Conservation (phyloP, 441 rosid genomes). For the Mallotus repandus region DNA sequence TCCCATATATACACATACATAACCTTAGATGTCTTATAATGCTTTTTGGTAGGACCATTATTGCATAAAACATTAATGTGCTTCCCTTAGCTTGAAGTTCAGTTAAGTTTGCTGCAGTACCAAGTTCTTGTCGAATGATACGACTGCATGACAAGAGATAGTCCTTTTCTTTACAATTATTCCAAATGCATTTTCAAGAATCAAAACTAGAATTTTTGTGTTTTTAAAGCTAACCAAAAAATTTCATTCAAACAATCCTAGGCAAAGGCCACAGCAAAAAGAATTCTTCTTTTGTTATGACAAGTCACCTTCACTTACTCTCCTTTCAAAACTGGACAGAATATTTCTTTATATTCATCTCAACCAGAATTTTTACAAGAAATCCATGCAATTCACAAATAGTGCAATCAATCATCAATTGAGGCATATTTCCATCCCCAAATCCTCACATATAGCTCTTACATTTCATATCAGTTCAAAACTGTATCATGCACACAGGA, state of each 20-base stretch:
- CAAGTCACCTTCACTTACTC: slow-evolving; percentile 4
- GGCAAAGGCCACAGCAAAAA: background rate
- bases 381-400: background rate
- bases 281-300: slow-evolving; percentile 1
- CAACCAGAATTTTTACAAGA: background rate
- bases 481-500: background rate
- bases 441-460: background rate
- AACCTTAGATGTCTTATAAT: background rate
- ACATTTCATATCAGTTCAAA: background rate
- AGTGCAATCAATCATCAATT: background rate
- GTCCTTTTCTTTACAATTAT: background rate
- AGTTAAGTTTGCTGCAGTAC: background rate
- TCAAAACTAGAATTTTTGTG: too few relatives aligned
- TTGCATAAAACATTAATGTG: background rate
- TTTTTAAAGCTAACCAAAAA: background rate
- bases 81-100: background rate
- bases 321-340: background rate
- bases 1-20: background rate
- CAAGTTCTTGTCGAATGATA: background rate
- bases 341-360: background rate
- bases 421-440: background rate
- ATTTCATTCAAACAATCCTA: background rate
- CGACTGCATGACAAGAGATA: too few relatives aligned
- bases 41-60: background rate
- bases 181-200: background rate